Base-by-base conservation (phyloP, 1,139 yeast species). In the Debaryomyces sp. region DNA sequence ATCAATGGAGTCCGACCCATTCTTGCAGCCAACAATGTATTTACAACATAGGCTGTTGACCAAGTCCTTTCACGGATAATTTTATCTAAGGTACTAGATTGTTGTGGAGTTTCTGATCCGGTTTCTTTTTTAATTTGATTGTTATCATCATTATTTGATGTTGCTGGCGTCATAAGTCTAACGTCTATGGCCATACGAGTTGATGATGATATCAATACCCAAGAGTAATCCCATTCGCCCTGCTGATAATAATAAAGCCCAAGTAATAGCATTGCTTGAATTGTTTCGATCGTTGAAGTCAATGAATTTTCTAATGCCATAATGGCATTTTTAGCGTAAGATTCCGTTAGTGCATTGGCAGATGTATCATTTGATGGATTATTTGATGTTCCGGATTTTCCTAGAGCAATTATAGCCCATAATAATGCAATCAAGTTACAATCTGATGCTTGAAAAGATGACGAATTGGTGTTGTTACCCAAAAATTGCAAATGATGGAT, bases 111-210 rank as follows among this genome's bases (percentile, higher is more conserved):
- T 12, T 39, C 42, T 6, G 42, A 26, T 13, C 30, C 24, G 10
- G 12, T 15, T 39, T 39, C 42, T 39, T 29, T 39, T 27, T 39
- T 39, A 10, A 15, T 6, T 53, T 48, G 49, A 22, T 43, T 47
- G 15, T 43, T 41, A 22, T 50, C 49, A 7, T 48, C 57, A n/a
- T 48, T 54, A n/a, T 49, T 44, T 8, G 55, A 54, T 12, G 48
- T 47, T 41, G 59, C 41, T 17, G 41, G 42, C 5, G 35, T 48
- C 64, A 63, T 63, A n/a, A 63, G 51, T 43, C 65, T 43, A 18
- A 62, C 67, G 51, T 63, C 67, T 21, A 63, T 56, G 10, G 67
- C 65, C 64, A 62, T 62, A 46, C 67, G 52, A 6, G 66, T 50
- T 9, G 61, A 60, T 4, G 66, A 60, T 26, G 61, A 56, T 6